phyloP scores from a whole-genome alignment of 441 rosid genomes.

The Erodium trifolium region DNA sequence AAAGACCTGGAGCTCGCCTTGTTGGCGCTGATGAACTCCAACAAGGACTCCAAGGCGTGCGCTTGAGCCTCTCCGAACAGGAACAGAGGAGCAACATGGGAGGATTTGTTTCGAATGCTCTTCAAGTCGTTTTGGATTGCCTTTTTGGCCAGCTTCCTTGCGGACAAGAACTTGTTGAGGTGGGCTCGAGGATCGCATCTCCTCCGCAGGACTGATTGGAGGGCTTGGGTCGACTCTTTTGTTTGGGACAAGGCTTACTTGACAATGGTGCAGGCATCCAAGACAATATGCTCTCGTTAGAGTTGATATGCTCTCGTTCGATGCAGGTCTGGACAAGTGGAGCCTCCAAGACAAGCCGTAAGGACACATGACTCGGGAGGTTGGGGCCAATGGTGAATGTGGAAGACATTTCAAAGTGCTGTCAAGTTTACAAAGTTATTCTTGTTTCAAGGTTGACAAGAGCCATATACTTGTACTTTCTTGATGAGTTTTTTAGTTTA shows the following conservation, averaged over 20 bases:
- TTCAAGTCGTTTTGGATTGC: constrained; percentile 23
- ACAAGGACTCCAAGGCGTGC: constrained; percentile 27
- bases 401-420: too few species aligned
- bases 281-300: too few species aligned
- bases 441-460: too few species aligned
- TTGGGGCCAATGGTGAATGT: too few species aligned
- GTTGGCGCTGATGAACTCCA: constrained; percentile 26
- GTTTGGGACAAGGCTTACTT: constrained; percentile 30
- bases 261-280: constrained; percentile 27
- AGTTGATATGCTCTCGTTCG: not conserved
- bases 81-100: constrained; percentile 3
- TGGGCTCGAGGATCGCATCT: constrained; percentile 23
- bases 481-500: too few species aligned
- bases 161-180: constrained; percentile 17
- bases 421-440: too few species aligned
- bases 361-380: too few species aligned
- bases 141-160: constrained; percentile 18
- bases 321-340: too few species aligned
- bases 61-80: constrained; percentile 28
- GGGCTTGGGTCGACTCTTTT: constrained; percentile 20
- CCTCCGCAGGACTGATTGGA: constrained; percentile 27
- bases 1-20: constrained; percentile 20
- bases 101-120: constrained; percentile 17
- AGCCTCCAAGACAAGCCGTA: too few species aligned
- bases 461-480: too few species aligned